Evolutionary conservation across 257 asterid species (phyloP), one percentile per base, ranked within the genome.

Genomic region (Fraxinus quadrangulata): DNA sequence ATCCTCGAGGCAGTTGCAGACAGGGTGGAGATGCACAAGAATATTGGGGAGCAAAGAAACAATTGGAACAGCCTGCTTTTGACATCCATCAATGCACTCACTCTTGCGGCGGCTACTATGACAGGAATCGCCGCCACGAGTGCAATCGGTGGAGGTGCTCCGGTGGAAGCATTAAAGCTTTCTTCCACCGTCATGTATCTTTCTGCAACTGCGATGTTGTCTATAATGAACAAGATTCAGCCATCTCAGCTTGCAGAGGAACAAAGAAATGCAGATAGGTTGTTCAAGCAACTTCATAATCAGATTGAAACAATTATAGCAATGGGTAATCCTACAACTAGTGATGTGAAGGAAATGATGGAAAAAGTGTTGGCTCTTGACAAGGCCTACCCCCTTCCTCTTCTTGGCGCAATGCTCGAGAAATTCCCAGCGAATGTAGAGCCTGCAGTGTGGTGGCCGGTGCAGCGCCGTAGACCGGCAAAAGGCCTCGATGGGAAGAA

Each of bases 171-270:
- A 0, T 30, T 90, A 51, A 89, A 84, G 74, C 39, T 85, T 12
- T 83, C 92, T 0, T 81, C 92, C 23, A 83, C 88, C 9, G 40
- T 72, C 0, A 36, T 91, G 84, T 91, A 89, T 71, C 77, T 85
- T 73, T 88, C 88, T 4, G 92, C 92, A 2, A 80, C 96, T 0
- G 91, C 86, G 9, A 74, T 89, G 83, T 77, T 86, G 1, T 69
- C 85, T 2, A 71, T 87, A 7, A 75, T 89, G 87, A 89, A 89
- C 31, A 83, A 89, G 28, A 86, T 90, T 59, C 98, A 93, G 74
- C 94, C 98, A 0, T 90, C 94, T 28, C 98, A 93, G 76, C 88
- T 91, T 0, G 94, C 90, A 0, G 97, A 93, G 70, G 98, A 93
- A 49, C 98, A 93, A 23, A 40, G 96, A 37, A 93, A 89, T 63